Evolutionary conservation across 2,329 filamentous ascomycete species (phyloP), one percentile per base, ranked within the genome.

Genomic region (Dactylellina cionopaga): DNA sequence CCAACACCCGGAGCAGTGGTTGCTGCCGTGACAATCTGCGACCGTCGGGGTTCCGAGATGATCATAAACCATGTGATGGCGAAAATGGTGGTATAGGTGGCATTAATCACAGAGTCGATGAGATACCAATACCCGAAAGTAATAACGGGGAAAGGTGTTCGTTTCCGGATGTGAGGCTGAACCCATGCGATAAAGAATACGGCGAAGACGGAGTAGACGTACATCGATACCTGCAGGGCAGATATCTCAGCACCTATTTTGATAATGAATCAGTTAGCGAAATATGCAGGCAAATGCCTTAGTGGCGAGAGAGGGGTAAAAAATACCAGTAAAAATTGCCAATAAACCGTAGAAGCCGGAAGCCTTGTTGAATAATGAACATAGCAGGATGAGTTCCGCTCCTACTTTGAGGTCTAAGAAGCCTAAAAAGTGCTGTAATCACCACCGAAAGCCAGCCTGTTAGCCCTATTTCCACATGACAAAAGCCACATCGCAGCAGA

Each of bases 311-410:
- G 24, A 19, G 22, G 9, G 13, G 31, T 22, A 27, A 29, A 2
- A 31, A 39, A 24, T 46, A 76, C 76, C 76, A 22, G 93, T 96
- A 75, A 96, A 84, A 76, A 96, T 86, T 69, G 93, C 92, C 76
- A 97, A 89, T 43, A 97, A 85, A 75, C 93, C 93, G 81, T 96
- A 97, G 76, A 96, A 84, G 66, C 92, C 93, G 52, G 92, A 94
- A 76, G 93, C 87, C 81, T 96, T 96, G 85, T 97, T 97, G 82
- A 97, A 89, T 62, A 96, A 85, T 75, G 96, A 87, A 9, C 90
- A 88, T 74, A 95, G 85, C 3, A 90, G 89, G 77, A 96, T 92
- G 78, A 97, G 86, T 77, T 95, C 92, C 47, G 91, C 89, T 76
- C 92, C 93, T 31, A 91, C 94, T 77, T 92, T 90, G 60, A 97